Base-by-base conservation (phyloP, 2,329 filamentous ascomycete species). In the Clarireedia hainanense region DNA sequence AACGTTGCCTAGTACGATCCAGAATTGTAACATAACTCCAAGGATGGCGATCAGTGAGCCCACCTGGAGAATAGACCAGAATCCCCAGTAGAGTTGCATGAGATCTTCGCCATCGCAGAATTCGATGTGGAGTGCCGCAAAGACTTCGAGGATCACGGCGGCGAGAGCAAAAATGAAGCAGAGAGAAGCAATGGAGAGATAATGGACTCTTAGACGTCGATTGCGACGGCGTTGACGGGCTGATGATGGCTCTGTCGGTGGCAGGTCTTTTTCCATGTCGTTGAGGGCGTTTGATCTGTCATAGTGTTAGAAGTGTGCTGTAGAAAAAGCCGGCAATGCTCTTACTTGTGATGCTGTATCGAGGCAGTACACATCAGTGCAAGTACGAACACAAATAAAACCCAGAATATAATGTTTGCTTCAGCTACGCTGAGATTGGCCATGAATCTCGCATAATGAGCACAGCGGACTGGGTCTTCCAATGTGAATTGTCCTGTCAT, bases 41-140 rank as follows among this genome's bases (percentile, higher is more conserved):
- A 76, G 65, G 63, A 83, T 80, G 57, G 80, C 80, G 37, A 83
- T 81, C 58, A 80, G 69, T 1, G 78, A 78, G 5, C 80, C 80
- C 2, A 83, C 69, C 61, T 83, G 80, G 5, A 81, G 70, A 73
- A 81, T 79, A 23, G 78, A 80, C 78, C 80, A 83, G 2, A 80
- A 81, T 0, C 80, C 77, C 80, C 80, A 83, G 67, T 81, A 83
- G 0, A 83, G 69, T 26, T 62, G 74, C 69, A 82, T 81, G 55
- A 83, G 73, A 61, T 82, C 77, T 61, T 84, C 80, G 9, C 79
- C 80, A 39, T 80, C 78, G 60, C 80, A 84, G 60, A 80, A 84
- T 60, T 83, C 47, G 40, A 67, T 65, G 46, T 65, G 64, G 58
- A 67, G 62, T 1, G 57, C 42, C 1, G 64, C 63, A 47, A 76